phyloP scores from a whole-genome alignment of 1,139 yeast genomes.

The Taphrina wiesneri region DNA sequence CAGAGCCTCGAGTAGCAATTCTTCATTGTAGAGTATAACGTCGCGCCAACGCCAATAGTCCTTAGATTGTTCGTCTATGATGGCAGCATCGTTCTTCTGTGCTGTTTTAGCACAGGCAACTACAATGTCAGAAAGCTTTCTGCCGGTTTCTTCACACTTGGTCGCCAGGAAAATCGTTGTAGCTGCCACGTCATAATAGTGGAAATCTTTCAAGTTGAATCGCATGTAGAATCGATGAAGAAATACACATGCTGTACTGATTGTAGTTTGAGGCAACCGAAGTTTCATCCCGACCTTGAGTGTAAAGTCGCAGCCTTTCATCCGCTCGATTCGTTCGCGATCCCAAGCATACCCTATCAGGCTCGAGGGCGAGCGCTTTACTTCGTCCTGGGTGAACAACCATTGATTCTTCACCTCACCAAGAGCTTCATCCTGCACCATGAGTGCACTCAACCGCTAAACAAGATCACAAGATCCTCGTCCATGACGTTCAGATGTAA shows the following conservation, averaged over 20 bases:
- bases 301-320: slow-evolving; percentile 54
- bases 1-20: slow-evolving; percentile 51
- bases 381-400: slow-evolving; percentile 39
- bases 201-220: slow-evolving; percentile 49
- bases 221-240: slow-evolving; percentile 57
- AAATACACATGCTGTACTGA: slow-evolving; percentile 53
- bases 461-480: not conserved
- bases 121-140: slow-evolving; percentile 53
- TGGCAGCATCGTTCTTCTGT: slow-evolving; percentile 48
- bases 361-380: slow-evolving; percentile 42
- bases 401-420: slow-evolving; percentile 31
- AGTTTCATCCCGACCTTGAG: slow-evolving; percentile 51
- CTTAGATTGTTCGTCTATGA: slow-evolving; percentile 52
- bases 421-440: not conserved
- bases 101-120: slow-evolving; percentile 53
- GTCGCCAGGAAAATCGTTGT: slow-evolving; percentile 56
- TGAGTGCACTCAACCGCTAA: not conserved
- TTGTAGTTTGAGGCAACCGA: slow-evolving; percentile 51
- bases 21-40: slow-evolving; percentile 51
- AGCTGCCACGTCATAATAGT: slow-evolving; percentile 53
- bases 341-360: slow-evolving; percentile 47
- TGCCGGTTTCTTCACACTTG: slow-evolving; percentile 55
- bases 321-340: slow-evolving; percentile 50
- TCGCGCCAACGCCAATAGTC: slow-evolving; percentile 58
- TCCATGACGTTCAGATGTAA: not conserved